Conservation (phyloP, 2,329 filamentous ascomycete genomes). For the Pseudogymnoascus sp. region DNA sequence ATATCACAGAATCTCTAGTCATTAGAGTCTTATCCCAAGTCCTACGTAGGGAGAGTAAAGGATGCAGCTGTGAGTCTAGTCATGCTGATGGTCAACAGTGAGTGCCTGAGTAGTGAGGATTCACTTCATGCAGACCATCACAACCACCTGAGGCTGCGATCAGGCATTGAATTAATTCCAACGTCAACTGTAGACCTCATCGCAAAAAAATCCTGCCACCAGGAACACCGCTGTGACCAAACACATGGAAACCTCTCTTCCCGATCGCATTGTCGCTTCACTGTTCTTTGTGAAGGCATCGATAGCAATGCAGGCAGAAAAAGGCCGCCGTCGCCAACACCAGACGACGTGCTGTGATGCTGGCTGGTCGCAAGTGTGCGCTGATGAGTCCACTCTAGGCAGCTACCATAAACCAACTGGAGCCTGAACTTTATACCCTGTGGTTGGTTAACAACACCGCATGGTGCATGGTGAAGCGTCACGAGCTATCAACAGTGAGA, state of each 20-base stretch:
- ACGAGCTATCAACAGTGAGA: background rate
- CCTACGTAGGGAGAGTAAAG: background rate
- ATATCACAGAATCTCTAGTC: background rate
- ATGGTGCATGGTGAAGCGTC: background rate
- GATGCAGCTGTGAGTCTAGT: background rate
- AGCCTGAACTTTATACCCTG: background rate
- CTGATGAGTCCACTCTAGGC: conserved; percentile 4
- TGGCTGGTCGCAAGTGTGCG: conserved; percentile 31
- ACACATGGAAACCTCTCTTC: background rate
- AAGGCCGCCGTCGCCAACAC: conserved; percentile 51
- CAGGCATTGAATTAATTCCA: conserved; percentile 9
- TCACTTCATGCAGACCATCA: conserved; percentile 3
- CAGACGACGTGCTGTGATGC: conserved; percentile 70
- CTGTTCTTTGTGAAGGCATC: background rate
- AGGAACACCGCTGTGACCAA: conserved; percentile 2
- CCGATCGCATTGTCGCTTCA: background rate
- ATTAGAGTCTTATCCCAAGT: background rate
- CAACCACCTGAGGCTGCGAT: conserved; percentile 6
- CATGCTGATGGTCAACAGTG: background rate
- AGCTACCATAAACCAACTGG: background rate
- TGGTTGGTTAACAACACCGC: background rate
- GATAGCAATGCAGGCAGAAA: background rate
- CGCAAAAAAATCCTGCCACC: background rate
- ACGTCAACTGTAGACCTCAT: background rate
- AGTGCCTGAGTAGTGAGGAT: conserved; percentile 8